Percentiles rank a stretch among this genome's conserved stretches.
phyloP scores from a whole-genome alignment of 371 early-diverging fungal species.

The Blyttiomyces sp. region DNA sequence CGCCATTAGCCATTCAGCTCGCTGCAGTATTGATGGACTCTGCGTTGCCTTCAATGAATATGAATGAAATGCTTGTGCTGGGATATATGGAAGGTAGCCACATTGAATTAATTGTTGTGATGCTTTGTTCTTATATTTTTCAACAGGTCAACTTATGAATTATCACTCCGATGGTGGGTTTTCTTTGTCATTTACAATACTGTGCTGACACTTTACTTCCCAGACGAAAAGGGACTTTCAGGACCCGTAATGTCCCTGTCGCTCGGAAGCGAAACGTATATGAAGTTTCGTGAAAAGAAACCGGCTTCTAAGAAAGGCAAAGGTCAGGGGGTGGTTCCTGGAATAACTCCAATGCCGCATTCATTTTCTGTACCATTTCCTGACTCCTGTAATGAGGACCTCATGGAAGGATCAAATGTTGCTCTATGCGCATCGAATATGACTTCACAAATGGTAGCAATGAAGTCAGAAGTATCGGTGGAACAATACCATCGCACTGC shows the following conservation, averaged over 20 bases:
- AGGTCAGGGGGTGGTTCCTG: too few relatives aligned
- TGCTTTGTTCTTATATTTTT: not conserved
- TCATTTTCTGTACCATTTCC: too few relatives aligned
- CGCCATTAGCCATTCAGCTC: slow-evolving; percentile 1
- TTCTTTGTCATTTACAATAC: not conserved
- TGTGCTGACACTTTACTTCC: not conserved
- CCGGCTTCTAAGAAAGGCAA: not conserved
- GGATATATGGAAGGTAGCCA: slow-evolving; percentile 16
- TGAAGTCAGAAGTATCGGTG: too few relatives aligned
- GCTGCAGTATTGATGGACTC: not conserved
- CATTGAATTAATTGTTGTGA: not conserved
- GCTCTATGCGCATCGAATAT: too few relatives aligned
- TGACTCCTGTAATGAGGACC: too few relatives aligned
- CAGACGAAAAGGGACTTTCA: slow-evolving; percentile 11
- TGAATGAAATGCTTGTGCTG: slow-evolving; percentile 10
- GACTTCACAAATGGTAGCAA: too few relatives aligned
- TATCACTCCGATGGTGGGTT: slow-evolving; percentile 11
- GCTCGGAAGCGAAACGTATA: slow-evolving; percentile 12
- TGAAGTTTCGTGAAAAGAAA: slow-evolving; percentile 8
- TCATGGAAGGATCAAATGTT: too few relatives aligned
- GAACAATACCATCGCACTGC: too few relatives aligned
- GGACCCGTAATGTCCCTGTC: slow-evolving; percentile 11
- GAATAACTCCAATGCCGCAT: too few relatives aligned
- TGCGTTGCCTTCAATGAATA: not conserved
- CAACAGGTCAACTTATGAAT: slow-evolving; percentile 15